These are phyloP conservation scores for Cinchona pubescens DNA, from an alignment of 257 asterid species.

Conservation along the genomic window DNA sequence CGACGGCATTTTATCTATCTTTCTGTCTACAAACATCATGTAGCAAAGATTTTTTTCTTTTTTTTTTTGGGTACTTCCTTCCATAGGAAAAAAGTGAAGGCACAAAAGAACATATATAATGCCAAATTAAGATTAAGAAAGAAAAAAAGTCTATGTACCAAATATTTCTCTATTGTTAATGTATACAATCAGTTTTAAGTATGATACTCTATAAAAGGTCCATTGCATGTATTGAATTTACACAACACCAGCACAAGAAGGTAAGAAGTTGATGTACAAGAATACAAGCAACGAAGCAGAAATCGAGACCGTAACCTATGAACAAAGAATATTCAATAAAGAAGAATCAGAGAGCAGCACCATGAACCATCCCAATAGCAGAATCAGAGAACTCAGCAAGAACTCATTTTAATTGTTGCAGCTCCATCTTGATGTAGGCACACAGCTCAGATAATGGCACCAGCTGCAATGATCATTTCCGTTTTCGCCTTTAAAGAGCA, in stretches of 20 bases:
- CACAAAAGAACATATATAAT: background rate
- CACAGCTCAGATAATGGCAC: conserved; percentile 89
- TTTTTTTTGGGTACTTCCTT: no score
- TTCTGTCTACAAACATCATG: no score
- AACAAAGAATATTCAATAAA: conserved; percentile 6
- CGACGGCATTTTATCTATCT: conserved; percentile 27
- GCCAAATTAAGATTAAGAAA: background rate
- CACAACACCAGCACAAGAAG: conserved; percentile 3
- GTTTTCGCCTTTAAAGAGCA: conserved; percentile 73
- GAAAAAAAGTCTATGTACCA: background rate
- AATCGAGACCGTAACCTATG: conserved; percentile 12
- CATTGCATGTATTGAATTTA: background rate
- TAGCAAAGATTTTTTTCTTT: no score
- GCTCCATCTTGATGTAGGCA: conserved; percentile 85
- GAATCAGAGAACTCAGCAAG: background rate
- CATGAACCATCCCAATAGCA: background rate
- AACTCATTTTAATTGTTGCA: conserved; percentile 42
- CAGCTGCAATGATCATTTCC: conserved; percentile 71
- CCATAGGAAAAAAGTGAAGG: background rate
- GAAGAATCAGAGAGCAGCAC: background rate
- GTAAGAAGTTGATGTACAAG: conserved; percentile 20
- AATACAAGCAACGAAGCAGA: background rate
- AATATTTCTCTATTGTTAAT: background rate
- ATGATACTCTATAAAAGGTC: conserved; percentile 5
- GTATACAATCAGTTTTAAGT: background rate